These are phyloP conservation scores for Neonectria hederae DNA, from an alignment of 2,329 filamentous ascomycete genomes.

Conservation along the genomic window DNA sequence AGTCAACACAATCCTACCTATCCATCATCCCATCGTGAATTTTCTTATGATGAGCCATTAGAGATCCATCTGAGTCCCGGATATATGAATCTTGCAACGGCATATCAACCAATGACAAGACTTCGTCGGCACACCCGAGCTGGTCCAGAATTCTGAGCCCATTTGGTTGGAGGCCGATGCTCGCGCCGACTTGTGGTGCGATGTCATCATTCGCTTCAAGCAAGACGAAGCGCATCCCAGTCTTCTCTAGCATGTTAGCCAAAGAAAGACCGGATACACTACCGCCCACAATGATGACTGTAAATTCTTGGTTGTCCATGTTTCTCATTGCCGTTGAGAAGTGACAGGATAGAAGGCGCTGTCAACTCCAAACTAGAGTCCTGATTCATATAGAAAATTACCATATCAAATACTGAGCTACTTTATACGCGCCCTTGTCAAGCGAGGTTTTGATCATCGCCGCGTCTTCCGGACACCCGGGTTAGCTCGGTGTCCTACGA, in stretches of 20 bases:
- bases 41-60: not conserved
- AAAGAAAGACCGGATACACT: conserved; percentile 23
- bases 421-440: not conserved
- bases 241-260: conserved; percentile 25
- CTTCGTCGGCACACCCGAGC: conserved; percentile 38
- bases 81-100: not conserved
- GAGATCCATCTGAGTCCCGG: not conserved
- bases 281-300: conserved; percentile 20
- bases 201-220: conserved; percentile 56
- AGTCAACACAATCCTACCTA: not conserved
- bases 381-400: not conserved
- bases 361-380: not conserved
- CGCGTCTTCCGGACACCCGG: not conserved
- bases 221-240: conserved; percentile 57
- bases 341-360: not conserved
- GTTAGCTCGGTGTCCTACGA: not conserved
- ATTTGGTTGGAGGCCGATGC: conserved; percentile 56
- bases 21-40: not conserved
- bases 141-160: conserved; percentile 60
- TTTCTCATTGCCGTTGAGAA: not conserved
- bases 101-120: not conserved
- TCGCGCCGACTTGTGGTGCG: conserved; percentile 57
- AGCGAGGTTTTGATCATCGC: not conserved
- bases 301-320: not conserved
- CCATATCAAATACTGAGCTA: not conserved